These are phyloP conservation scores for Chloris gayana DNA, from an alignment of 176 grass and related monocot species.

Conservation along the genomic window DNA sequence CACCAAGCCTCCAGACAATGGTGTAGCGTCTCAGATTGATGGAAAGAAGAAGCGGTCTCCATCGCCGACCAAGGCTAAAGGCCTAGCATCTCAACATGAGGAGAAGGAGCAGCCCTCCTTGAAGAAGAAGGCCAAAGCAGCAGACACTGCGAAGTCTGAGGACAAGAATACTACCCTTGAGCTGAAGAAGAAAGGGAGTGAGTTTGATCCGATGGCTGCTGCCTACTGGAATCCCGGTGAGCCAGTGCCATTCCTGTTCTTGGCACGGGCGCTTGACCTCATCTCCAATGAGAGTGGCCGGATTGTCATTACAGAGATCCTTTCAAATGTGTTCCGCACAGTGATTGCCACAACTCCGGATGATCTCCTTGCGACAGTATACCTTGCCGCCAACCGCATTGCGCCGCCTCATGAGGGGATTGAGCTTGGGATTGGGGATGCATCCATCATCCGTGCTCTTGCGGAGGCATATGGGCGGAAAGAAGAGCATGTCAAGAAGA, in stretches of 20 bases:
- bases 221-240: constrained; percentile 79
- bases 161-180: constrained; percentile 60
- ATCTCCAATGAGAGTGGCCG: constrained; percentile 88
- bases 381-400: constrained; percentile 88
- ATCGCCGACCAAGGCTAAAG: constrained; percentile 33
- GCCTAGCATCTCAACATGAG: constrained; percentile 17
- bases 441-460: constrained; percentile 86
- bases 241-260: constrained; percentile 82
- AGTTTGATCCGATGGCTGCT: constrained; percentile 69
- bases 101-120: constrained; percentile 29
- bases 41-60: constrained; percentile 14
- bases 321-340: constrained; percentile 86
- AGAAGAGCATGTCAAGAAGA: constrained; percentile 96
- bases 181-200: constrained; percentile 80
- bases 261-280: constrained; percentile 83
- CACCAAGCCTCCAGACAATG: constrained; percentile 34
- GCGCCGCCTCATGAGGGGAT: constrained; percentile 89
- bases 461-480: constrained; percentile 92
- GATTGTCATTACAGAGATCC: constrained; percentile 82
- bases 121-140: constrained; percentile 42
- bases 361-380: constrained; percentile 86
- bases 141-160: constrained; percentile 18
- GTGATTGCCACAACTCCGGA: constrained; percentile 78
- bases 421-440: constrained; percentile 93
- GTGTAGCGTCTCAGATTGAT: neutral